Evolutionary conservation across 2,329 filamentous ascomycete species (phyloP), one percentile per base, ranked within the genome.

Genomic region (Stagonosporopsis chrysanthemi): DNA sequence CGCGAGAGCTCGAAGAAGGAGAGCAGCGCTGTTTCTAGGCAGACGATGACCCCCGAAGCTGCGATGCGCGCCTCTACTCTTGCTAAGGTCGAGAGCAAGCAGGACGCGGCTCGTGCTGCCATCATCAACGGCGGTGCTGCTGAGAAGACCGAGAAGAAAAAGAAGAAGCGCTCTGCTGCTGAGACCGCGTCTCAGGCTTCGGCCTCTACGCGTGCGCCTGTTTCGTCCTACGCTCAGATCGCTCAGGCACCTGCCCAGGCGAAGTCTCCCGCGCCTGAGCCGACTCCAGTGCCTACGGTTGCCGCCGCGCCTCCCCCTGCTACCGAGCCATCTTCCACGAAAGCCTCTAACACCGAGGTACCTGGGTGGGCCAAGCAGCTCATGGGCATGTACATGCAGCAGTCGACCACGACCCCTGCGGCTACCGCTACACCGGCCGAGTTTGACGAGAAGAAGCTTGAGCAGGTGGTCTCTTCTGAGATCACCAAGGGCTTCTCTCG

Each of bases 111-210:
- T 58, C 75, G 75, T 28, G 73, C 75, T 58, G 76, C 75, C 15
- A 72, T 77, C 31, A 72, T 77, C 52, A 79, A 79, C 42, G 75
- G 74, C 39, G 75, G 74, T 33, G 74, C 71, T 47, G 71, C 71
- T 47, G 74, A 75, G 58, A 78, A 76, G 62, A 71, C 70, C 1
- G 73, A 80, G 35, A 81, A 80, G 70, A 89, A 91, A 67, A 91
- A 85, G 71, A 84, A 91, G 82, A 94, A 92, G 81, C 84, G 83
- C 58, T 75, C 77, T 0, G 73, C 77, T 2, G 73, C 78, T 7
- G 81, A 82, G 4, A 77, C 79, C 12, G 74, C 77, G 31, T 78
- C 78, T 2, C 86, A 88, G 59, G 77, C 63, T 23, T 63, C 67
- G 8, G 55, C 61, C 2, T 53, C 56, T 6, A 60, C 69, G 15